Conservation (phyloP, 805 yeast genomes). For the Spathaspora passalidarum region DNA sequence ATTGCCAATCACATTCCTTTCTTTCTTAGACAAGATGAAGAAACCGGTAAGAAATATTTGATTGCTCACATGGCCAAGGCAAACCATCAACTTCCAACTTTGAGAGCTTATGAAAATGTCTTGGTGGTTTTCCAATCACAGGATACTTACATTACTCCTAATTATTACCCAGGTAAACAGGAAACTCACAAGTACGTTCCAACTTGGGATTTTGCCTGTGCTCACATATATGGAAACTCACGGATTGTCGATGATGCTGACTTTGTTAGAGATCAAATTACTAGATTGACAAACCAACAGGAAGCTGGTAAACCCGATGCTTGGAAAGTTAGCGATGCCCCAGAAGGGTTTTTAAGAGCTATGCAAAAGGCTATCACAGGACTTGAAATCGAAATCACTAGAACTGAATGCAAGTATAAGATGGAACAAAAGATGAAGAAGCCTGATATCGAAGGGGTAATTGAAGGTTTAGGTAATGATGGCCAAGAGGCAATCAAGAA, state of each 20-base stretch:
- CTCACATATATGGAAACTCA: conserved; percentile 54
- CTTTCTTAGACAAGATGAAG: conserved; percentile 32
- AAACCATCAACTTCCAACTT: conserved; percentile 48
- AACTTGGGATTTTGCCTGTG: conserved; percentile 64
- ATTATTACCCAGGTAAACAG: conserved; percentile 56
- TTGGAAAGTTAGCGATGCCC: conserved; percentile 62
- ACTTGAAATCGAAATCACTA: conserved; percentile 47
- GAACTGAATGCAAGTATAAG: conserved; percentile 53
- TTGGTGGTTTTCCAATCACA: conserved; percentile 51
- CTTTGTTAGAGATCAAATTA: conserved; percentile 45
- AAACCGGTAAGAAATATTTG: conserved; percentile 37
- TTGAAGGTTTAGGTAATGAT: conserved; percentile 44
- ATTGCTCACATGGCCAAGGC: conserved; percentile 54
- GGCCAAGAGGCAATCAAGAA: conserved; percentile 25
- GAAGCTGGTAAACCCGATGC: conserved; percentile 39
- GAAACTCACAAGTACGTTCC: conserved; percentile 63
- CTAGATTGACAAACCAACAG: conserved; percentile 43
- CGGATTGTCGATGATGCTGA: conserved; percentile 41
- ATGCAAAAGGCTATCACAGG: conserved; percentile 54
- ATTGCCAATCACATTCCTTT: conserved; percentile 61
- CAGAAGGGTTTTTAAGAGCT: conserved; percentile 41
- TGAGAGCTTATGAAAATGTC: conserved; percentile 37
- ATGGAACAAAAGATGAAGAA: conserved; percentile 49
- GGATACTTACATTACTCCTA: conserved; percentile 55
- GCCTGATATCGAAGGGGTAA: conserved; percentile 50